Base-by-base conservation (phyloP, 2,329 filamentous ascomycete genomes). In the Fusarium kyushuense region DNA sequence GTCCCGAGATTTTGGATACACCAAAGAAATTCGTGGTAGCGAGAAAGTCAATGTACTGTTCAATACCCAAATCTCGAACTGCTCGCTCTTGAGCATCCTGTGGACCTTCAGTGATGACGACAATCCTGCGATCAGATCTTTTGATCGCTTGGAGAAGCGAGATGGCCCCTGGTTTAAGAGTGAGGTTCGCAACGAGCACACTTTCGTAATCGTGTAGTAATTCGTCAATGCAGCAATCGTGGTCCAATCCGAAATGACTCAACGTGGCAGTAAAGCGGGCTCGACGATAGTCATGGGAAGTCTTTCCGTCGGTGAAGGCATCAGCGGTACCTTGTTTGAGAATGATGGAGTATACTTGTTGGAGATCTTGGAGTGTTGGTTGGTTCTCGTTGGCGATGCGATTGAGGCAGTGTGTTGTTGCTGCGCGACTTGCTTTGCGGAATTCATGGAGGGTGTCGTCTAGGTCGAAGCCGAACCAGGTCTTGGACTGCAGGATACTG, bases 401-500 rank as follows among this genome's bases (percentile, higher is more conserved):
- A 2, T 62, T 52, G 6, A 84, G 76, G 6, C 79, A 76, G 7
- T 64, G 38, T 1, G 63, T 55, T 2, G 77, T 78, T 4, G 83
- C 83, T 6, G 65, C 54, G 1, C 65, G 58, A 2, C 81, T 83
- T 13, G 80, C 79, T 19, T 67, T 74, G 48, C 81, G 80, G 48
- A 84, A 84, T 45, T 82, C 77, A 58, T 84, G 83, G 2, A 85
- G 72, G 0, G 82, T 84, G 64, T 84, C 82, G 56, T 84, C 82
- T 8, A 85, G 78, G 40, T 84, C 83, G 53, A 85, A 84, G 2
- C 79, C 81, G 36, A 82, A 77, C 80, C 82, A 84, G 1, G 53
- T 33, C 56, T 71, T 78, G 1, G 36, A 19, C 10, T 51, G 36
- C 0, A 73, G n/a, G 4, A 25, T 21, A 4, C 3, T 13, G 4